These are phyloP conservation scores for Aschersonia sp. DNA, from an alignment of 2,329 filamentous ascomycete genomes.

Conservation along the genomic window DNA sequence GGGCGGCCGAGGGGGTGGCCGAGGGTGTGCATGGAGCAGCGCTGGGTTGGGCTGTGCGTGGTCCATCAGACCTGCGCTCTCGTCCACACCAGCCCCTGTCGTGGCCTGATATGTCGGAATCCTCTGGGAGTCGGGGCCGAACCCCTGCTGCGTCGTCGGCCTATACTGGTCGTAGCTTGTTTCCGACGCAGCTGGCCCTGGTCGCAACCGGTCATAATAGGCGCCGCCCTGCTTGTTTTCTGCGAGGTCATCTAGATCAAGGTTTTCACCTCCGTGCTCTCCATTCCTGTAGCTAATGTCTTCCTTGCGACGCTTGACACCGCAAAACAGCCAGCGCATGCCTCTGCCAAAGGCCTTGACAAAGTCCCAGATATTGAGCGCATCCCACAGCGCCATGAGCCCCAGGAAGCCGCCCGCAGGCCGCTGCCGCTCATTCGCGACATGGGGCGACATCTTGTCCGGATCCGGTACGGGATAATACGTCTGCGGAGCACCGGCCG, in stretches of 20 bases:
- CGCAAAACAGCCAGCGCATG: conserved; percentile 68
- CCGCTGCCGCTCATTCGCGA: conserved; percentile 26
- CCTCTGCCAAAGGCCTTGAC: conserved; percentile 66
- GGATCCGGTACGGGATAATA: conserved; percentile 32
- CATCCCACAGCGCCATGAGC: conserved; percentile 50
- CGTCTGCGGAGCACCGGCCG: conserved; percentile 24
- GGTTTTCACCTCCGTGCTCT: conserved; percentile 10
- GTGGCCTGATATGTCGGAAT: conserved; percentile 14
- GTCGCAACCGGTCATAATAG: conserved; percentile 10
- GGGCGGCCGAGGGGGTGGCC: conserved; percentile 3
- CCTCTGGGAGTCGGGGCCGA: conserved; percentile 21
- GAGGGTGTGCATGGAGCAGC: background rate
- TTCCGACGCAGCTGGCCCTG: conserved; percentile 3
- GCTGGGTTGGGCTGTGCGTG: conserved; percentile 16
- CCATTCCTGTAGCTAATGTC: conserved; percentile 32
- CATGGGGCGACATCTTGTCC: conserved; percentile 22
- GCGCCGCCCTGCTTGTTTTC: conserved; percentile 8
- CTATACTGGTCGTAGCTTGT: conserved; percentile 13
- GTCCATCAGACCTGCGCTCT: conserved; percentile 29
- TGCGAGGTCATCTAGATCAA: conserved; percentile 24
- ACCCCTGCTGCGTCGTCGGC: conserved; percentile 11
- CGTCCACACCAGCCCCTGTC: conserved; percentile 10
- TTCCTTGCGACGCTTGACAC: conserved; percentile 43
- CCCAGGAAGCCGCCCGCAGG: conserved; percentile 54
- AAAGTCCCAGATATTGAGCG: conserved; percentile 71